These are phyloP conservation scores for Calonectria pauciramosa DNA, from an alignment of 2,329 filamentous ascomycete species.

Conservation along the genomic window DNA sequence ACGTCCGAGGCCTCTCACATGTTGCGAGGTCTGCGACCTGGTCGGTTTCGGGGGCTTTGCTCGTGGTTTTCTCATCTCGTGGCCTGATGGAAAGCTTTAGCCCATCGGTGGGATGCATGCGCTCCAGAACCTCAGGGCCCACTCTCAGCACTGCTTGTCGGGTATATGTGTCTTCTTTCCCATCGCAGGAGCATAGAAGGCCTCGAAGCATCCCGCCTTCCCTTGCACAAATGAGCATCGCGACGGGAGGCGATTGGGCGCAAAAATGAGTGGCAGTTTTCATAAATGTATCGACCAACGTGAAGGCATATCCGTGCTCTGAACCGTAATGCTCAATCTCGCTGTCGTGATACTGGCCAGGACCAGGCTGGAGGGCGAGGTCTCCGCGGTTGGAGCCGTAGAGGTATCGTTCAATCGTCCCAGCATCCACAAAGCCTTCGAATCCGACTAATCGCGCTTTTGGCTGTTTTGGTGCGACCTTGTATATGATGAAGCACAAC, in stretches of 20 bases:
- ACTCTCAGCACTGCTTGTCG: conserved; percentile 55
- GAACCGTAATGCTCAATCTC: not conserved
- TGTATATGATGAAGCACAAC: not conserved
- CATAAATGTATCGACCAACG: conserved; percentile 56
- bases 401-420: conserved; percentile 27
- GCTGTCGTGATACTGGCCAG: not conserved
- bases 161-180: conserved; percentile 54
- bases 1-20: not conserved
- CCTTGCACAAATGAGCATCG: conserved; percentile 57
- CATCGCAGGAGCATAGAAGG: conserved; percentile 61
- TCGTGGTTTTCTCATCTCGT: not conserved
- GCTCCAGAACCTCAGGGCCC: conserved; percentile 51
- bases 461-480: not conserved
- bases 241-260: conserved; percentile 47
- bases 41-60: not conserved
- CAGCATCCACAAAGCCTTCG: conserved; percentile 27
- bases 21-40: not conserved
- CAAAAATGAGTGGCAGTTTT: conserved; percentile 59
- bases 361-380: not conserved
- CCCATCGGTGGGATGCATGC: conserved; percentile 49
- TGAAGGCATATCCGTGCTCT: conserved; percentile 42
- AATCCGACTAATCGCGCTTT: conserved; percentile 30
- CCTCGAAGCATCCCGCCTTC: conserved; percentile 62
- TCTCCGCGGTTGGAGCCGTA: conserved; percentile 28
- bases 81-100: not conserved